phyloP scores from a whole-genome alignment of 2,329 filamentous ascomycete species.

The Dothideomycetes sp. region DNA sequence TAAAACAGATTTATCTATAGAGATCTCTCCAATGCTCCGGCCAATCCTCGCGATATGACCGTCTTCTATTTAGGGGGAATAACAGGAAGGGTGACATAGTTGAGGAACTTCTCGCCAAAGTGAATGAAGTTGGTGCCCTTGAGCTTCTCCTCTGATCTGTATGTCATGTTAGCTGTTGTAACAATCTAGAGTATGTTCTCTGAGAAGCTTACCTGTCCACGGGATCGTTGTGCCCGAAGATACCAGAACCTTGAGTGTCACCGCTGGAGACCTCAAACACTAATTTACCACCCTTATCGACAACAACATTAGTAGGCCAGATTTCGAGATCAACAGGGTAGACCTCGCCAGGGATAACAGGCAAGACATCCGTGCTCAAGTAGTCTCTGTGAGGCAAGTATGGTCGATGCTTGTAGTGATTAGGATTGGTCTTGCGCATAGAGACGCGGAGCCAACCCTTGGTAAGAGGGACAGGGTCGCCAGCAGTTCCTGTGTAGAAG shows the following conservation, averaged over 20 bases:
- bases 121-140: slow-evolving; percentile 45
- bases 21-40: no score
- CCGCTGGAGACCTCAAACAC: slow-evolving; percentile 48
- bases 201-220: slow-evolving; percentile 36
- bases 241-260: slow-evolving; percentile 52
- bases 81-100: slow-evolving; percentile 46
- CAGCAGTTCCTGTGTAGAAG: slow-evolving; percentile 56
- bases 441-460: slow-evolving; percentile 57
- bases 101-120: slow-evolving; percentile 41
- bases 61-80: slow-evolving; percentile 42
- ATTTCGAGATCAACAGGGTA: slow-evolving; percentile 55
- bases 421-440: slow-evolving; percentile 44
- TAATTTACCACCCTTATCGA: slow-evolving; percentile 43
- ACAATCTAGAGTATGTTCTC: neutral
- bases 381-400: slow-evolving; percentile 54
- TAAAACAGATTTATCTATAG: no score
- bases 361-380: slow-evolving; percentile 45
- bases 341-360: slow-evolving; percentile 46
- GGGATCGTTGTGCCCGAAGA: slow-evolving; percentile 46
- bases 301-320: slow-evolving; percentile 55
- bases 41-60: no score
- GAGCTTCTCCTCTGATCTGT: slow-evolving; percentile 32
- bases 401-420: slow-evolving; percentile 42
- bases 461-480: slow-evolving; percentile 52
- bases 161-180: neutral